Percentiles rank a stretch among this genome's conserved stretches.
Conservation (phyloP, 352 stramenopile genomes). For the Pythium insidiosum region DNA sequence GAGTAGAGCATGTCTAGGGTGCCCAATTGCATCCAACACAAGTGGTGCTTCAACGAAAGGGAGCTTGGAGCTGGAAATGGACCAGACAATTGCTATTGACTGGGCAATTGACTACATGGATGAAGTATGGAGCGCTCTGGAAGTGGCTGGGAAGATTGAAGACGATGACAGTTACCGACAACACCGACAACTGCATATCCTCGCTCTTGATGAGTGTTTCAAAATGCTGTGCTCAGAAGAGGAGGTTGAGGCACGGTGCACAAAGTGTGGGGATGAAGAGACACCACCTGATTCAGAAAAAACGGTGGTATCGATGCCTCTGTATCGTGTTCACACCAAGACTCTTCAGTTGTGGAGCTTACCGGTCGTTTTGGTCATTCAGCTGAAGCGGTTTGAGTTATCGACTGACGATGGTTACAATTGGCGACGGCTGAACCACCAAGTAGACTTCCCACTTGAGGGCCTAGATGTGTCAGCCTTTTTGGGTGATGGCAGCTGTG, state of each 20-base stretch:
- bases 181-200: slow-evolving; percentile 13
- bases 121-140: slow-evolving; percentile 18
- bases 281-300: no score
- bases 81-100: slow-evolving; percentile 61
- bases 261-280: slow-evolving; percentile 20
- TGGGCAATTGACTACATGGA: no score
- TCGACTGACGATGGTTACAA: slow-evolving; percentile 52
- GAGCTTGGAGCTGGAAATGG: slow-evolving; percentile 30
- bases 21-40: slow-evolving; percentile 37
- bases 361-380: slow-evolving; percentile 45
- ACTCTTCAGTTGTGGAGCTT: slow-evolving; percentile 40
- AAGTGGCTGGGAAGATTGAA: slow-evolving; percentile 9
- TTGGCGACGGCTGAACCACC: slow-evolving; percentile 76
- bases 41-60: slow-evolving; percentile 12
- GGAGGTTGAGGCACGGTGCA: slow-evolving; percentile 30
- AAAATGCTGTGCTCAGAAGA: slow-evolving; percentile 39
- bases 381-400: slow-evolving; percentile 61
- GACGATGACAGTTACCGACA: slow-evolving; percentile 36
- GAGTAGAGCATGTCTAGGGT: slow-evolving; percentile 38
- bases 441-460: slow-evolving; percentile 90
- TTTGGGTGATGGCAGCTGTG: no score
- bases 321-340: slow-evolving; percentile 41
- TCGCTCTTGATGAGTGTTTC: slow-evolving; percentile 30
- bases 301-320: no score
- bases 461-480: slow-evolving; percentile 69